Conservation (phyloP, 108 stramenopile genomes). For the Cylindrotheca closterium region DNA sequence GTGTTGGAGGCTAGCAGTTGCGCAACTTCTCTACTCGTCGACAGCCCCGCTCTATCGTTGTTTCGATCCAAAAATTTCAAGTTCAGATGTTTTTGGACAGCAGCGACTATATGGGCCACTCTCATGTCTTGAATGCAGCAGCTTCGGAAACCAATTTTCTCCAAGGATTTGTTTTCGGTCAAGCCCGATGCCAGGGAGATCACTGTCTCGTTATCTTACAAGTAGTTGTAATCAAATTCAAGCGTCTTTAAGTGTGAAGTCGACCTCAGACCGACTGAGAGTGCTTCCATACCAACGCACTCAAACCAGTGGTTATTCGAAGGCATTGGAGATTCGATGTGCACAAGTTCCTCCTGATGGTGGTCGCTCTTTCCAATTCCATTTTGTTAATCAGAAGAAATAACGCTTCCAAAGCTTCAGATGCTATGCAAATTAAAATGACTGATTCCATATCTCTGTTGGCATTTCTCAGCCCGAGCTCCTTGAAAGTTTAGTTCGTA, state of each 20-base stretch:
- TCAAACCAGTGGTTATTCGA: conserved; percentile 3
- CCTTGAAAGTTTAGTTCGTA: not conserved
- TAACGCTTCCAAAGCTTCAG: not conserved
- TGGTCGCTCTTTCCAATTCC: not conserved
- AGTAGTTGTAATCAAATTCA: not conserved
- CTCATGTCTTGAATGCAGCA: not conserved
- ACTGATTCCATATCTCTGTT: not conserved
- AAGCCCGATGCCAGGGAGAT: not conserved
- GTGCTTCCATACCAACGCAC: not conserved
- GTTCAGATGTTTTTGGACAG: not conserved
- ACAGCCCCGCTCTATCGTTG: not conserved
- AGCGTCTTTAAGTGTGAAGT: not conserved
- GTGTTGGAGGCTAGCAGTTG: not conserved
- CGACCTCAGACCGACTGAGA: not conserved
- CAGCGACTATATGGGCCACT: not conserved
- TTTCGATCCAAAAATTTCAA: not conserved
- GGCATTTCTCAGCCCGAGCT: conserved; percentile 1
- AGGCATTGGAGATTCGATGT: not conserved
- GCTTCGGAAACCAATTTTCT: not conserved
- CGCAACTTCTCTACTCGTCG: not conserved
- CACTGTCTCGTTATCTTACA: not conserved
- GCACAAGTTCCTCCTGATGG: not conserved
- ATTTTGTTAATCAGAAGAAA: conserved; percentile 1
- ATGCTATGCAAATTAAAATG: not conserved
- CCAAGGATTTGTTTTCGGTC: not conserved